phyloP scores from a whole-genome alignment of 345 rosid species.

The Brassica juncea region DNA sequence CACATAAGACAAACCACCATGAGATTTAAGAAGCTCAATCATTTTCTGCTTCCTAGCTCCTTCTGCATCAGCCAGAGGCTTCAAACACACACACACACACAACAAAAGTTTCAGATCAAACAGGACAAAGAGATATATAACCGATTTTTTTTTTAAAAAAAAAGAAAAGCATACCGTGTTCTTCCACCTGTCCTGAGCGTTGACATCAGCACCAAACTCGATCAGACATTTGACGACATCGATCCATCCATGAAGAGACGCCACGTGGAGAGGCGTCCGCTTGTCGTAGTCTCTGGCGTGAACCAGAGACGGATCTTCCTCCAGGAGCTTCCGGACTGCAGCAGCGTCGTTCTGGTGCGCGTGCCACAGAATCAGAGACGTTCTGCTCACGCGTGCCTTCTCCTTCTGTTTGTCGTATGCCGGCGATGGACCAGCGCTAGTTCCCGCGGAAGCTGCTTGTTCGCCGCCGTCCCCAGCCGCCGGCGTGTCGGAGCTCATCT shows the following conservation, averaged over 20 bases:
- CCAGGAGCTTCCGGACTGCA: slow-evolving; percentile 86
- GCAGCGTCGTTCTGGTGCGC: slow-evolving; percentile 92
- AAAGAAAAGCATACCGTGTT: slow-evolving; percentile 60
- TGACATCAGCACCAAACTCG: slow-evolving; percentile 92
- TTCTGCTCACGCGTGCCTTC: slow-evolving; percentile 97
- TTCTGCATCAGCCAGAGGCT: slow-evolving; percentile 99
- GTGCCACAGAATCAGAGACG: slow-evolving; percentile 95
- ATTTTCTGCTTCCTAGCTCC: slow-evolving; percentile 82
- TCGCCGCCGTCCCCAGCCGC: slow-evolving; percentile 43
- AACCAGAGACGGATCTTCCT: slow-evolving; percentile 84
- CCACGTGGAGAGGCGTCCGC: slow-evolving; percentile 94
- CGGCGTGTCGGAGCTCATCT: slow-evolving; percentile 60
- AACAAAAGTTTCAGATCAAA: slow-evolving; percentile 6
- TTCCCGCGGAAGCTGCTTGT: slow-evolving; percentile 30
- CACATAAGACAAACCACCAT: slow-evolving; percentile 90
- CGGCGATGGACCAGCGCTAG: slow-evolving; percentile 36
- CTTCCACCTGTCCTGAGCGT: slow-evolving; percentile 99
- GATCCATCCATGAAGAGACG: slow-evolving; percentile 95
- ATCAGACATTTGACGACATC: slow-evolving; percentile 86
- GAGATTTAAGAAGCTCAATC: slow-evolving; percentile 75
- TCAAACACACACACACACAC: not conserved
- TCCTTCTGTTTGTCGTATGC: slow-evolving; percentile 76
- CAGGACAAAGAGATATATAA: too few species aligned
- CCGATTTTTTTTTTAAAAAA: not conserved
- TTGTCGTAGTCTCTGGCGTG: slow-evolving; percentile 90